These are phyloP conservation scores for Podila verticillata DNA, from an alignment of 192 early-diverging fungal species.

Conservation along the genomic window DNA sequence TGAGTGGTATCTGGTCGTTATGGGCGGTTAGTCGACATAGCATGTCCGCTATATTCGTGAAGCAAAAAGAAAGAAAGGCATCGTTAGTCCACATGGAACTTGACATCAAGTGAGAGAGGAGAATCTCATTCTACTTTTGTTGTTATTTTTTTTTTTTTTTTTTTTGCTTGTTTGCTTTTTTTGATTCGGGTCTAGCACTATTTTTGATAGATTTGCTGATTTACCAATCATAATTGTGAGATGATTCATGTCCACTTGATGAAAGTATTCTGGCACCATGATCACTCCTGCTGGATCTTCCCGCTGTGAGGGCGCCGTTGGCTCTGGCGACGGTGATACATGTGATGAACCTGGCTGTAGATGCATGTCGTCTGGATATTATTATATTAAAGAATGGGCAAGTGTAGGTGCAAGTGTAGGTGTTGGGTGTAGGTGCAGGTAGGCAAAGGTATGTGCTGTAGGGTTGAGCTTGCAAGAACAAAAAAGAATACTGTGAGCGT, in stretches of 20 bases:
- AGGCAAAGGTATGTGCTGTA: too few species aligned
- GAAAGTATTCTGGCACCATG: slow-evolving; percentile 56
- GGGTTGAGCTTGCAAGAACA: neutral
- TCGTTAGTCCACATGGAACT: neutral
- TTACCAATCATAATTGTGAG: slow-evolving; percentile 63
- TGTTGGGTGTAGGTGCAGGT: neutral
- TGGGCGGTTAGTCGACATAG: slow-evolving; percentile 64
- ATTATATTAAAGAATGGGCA: neutral
- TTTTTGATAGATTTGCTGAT: neutral
- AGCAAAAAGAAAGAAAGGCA: neutral
- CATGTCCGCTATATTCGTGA: slow-evolving; percentile 62
- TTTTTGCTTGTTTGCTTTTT: neutral
- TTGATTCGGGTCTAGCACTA: neutral
- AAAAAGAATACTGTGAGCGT: slow-evolving; percentile 1
- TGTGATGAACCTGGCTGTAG: slow-evolving; percentile 30
- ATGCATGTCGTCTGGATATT: slow-evolving; percentile 26
- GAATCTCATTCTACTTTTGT: neutral
- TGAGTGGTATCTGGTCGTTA: slow-evolving; percentile 69
- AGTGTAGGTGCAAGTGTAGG: neutral
- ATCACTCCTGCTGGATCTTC: slow-evolving; percentile 43
- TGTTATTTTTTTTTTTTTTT: neutral
- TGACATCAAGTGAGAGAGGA: neutral
- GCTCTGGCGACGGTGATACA: slow-evolving; percentile 48
- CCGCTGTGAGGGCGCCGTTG: slow-evolving; percentile 21
- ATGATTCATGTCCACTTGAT: slow-evolving; percentile 59